phyloP scores from a whole-genome alignment of 129 eudicot species.

The Flaveria brownii region DNA sequence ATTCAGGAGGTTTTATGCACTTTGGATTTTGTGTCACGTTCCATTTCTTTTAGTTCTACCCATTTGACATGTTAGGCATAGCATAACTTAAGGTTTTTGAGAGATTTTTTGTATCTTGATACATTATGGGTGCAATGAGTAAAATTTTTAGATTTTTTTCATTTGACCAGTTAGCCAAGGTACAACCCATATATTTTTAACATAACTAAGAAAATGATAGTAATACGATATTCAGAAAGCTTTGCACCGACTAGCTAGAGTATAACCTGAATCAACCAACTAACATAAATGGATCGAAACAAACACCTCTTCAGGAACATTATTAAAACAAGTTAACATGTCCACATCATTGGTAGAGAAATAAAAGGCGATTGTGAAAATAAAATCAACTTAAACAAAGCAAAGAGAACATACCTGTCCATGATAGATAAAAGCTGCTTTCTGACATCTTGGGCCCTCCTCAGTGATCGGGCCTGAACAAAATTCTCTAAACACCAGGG shows the following conservation, averaged over 20 bases:
- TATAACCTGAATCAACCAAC: too few species aligned
- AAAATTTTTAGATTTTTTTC: background rate
- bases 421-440: conserved; percentile 83
- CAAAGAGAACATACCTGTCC: conserved; percentile 69
- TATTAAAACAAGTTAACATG: background rate
- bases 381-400: conserved; percentile 1
- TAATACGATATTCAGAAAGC: background rate
- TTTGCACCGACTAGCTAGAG: background rate
- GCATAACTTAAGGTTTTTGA: background rate
- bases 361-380: background rate
- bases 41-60: background rate
- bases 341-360: background rate
- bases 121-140: background rate
- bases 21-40: background rate
- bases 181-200: background rate
- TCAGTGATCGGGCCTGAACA: conserved; percentile 70
- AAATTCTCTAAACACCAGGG: conserved; percentile 94
- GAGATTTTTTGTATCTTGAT: background rate
- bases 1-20: background rate
- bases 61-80: background rate
- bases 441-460: conserved; percentile 93
- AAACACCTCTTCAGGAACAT: background rate
- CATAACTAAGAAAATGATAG: background rate
- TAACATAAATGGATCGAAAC: background rate
- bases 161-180: background rate